These are phyloP conservation scores for Hepatocystis sp. DNA, from an alignment of 169 alveolate species.

Conservation along the genomic window DNA sequence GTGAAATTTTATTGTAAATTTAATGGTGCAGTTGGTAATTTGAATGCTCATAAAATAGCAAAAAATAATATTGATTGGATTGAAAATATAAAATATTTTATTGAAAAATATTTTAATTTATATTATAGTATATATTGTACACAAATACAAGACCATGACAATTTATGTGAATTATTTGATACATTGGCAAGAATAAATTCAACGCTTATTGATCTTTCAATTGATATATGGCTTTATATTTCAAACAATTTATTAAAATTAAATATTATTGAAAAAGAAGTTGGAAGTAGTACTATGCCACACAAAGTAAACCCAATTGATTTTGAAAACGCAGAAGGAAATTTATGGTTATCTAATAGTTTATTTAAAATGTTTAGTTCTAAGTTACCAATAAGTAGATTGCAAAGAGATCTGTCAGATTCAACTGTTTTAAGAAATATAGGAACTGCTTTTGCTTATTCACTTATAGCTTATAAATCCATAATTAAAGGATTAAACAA, in stretches of 20 bases:
- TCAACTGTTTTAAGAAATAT: conserved; percentile 95
- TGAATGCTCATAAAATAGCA: conserved; percentile 94
- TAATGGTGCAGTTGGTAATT: conserved; percentile 98
- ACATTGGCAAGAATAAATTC: conserved; percentile 89
- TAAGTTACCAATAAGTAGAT: conserved; percentile 94
- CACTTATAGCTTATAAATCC: conserved; percentile 89
- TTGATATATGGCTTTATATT: conserved; percentile 96
- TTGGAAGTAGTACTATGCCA: conserved; percentile 99
- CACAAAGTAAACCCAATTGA: conserved; percentile 98
- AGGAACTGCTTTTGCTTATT: conserved; percentile 91
- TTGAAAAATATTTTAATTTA: conserved; percentile 87
- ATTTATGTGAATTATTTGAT: conserved; percentile 91
- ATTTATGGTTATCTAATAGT: conserved; percentile 93
- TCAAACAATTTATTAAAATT: conserved; percentile 81
- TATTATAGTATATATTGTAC: conserved; percentile 93
- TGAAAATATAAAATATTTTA: conserved; percentile 81
- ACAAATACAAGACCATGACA: conserved; percentile 96
- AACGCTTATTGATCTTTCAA: conserved; percentile 90
- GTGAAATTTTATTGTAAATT: conserved; percentile 92
- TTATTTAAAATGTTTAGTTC: conserved; percentile 88
- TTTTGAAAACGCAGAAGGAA: conserved; percentile 98
- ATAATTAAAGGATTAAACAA: conserved; percentile 89
- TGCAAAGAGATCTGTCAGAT: conserved; percentile 96
- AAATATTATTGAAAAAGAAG: conserved; percentile 88
- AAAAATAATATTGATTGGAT: conserved; percentile 94